These are phyloP conservation scores for Penicillium sp. DNA, from an alignment of 2,329 filamentous ascomycete genomes.

Conservation along the genomic window DNA sequence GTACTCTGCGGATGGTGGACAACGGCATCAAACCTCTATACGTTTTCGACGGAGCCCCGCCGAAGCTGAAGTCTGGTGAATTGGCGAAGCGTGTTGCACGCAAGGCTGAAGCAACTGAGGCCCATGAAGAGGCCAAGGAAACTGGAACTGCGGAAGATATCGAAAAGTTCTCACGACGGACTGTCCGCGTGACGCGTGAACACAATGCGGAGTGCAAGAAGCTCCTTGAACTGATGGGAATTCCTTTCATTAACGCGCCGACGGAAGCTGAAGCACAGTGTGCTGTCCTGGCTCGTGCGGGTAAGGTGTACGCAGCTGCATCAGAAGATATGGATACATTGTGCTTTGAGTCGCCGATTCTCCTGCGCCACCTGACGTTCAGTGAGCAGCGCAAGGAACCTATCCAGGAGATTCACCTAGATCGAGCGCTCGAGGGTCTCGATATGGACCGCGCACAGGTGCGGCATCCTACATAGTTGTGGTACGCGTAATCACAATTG, in stretches of 20 bases:
- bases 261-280: conserved; percentile 98
- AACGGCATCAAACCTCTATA: conserved; percentile 98
- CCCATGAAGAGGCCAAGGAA: conserved; percentile 90
- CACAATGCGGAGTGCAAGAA: conserved; percentile 93
- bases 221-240: conserved; percentile 86
- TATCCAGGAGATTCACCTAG: conserved; percentile 86
- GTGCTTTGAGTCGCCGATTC: conserved; percentile 84
- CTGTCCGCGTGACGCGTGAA: conserved; percentile 88
- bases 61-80: conserved; percentile 95
- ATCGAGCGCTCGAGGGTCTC: conserved; percentile 76
- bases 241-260: conserved; percentile 88
- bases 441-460: conserved; percentile 82
- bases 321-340: conserved; percentile 99
- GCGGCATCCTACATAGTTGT: conserved; percentile 11
- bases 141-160: conserved; percentile 95
- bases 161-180: conserved; percentile 90
- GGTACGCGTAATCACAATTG: conserved; percentile 6
- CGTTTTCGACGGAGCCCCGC: conserved; percentile 92
- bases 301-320: conserved; percentile 92
- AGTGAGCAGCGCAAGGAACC: conserved; percentile 96
- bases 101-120: conserved; percentile 83
- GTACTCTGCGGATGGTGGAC: conserved; percentile 93
- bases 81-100: conserved; percentile 91
- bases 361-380: conserved; percentile 88
- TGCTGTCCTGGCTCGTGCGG: conserved; percentile 75